phyloP scores from a whole-genome alignment of 495 filamentous ascomycete genomes.

The Wilcoxina mikolae region DNA sequence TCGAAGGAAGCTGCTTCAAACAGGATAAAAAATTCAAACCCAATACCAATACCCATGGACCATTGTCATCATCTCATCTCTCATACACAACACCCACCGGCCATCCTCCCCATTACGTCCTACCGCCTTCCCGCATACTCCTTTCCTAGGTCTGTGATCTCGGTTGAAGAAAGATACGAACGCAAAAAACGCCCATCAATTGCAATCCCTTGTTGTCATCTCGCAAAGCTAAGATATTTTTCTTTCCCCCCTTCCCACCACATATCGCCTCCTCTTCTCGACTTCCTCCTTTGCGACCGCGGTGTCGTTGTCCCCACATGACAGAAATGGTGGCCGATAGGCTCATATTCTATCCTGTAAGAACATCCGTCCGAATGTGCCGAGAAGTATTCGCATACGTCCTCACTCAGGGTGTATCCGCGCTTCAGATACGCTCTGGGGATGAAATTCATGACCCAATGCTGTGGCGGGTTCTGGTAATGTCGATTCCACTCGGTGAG shows the following conservation, averaged over 20 bases:
- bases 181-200: too few species aligned
- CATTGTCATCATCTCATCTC: too few species aligned
- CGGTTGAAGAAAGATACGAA: too few species aligned
- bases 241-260: not conserved
- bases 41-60: too few species aligned
- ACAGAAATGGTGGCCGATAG: slow-evolving; percentile 22
- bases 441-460: slow-evolving; percentile 29
- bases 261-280: not conserved
- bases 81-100: too few species aligned
- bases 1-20: too few species aligned
- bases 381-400: slow-evolving; percentile 22
- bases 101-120: too few species aligned
- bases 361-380: slow-evolving; percentile 19
- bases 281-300: not conserved
- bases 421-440: slow-evolving; percentile 26
- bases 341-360: slow-evolving; percentile 26
- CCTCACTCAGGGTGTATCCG: slow-evolving; percentile 24
- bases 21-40: too few species aligned
- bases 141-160: too few species aligned
- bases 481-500: slow-evolving; percentile 25
- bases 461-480: slow-evolving; percentile 26
- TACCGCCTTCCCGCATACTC: too few species aligned
- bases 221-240: too few species aligned
- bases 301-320: slow-evolving; percentile 16
- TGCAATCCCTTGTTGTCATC: too few species aligned